Conservation (phyloP, 352 stramenopile genomes). For the Pythium vanterpoolii region DNA sequence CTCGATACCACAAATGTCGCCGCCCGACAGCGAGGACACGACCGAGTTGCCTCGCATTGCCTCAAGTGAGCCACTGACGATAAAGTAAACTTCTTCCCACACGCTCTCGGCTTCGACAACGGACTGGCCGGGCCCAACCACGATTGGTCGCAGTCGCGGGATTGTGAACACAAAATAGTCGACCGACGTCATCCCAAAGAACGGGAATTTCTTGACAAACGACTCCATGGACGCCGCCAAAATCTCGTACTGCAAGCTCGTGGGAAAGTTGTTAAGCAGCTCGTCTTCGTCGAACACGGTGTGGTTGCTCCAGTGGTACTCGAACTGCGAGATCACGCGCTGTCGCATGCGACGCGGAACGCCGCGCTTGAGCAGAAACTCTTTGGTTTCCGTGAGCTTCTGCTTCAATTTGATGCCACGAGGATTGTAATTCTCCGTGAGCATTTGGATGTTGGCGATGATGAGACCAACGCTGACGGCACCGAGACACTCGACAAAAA, state of each 20-base stretch:
- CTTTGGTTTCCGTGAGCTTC: constrained; percentile 76
- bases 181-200: constrained; percentile 70
- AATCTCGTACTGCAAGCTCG: constrained; percentile 77
- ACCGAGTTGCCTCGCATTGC: constrained; percentile 56
- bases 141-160: constrained; percentile 55
- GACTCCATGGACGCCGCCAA: constrained; percentile 70
- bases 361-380: constrained; percentile 67
- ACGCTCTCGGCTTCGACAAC: constrained; percentile 77
- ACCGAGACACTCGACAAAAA: constrained; percentile 79
- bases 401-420: constrained; percentile 65
- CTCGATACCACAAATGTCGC: constrained; percentile 78
- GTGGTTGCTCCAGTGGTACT: constrained; percentile 73
- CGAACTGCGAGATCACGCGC: constrained; percentile 73
- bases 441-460: constrained; percentile 91
- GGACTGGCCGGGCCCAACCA: constrained; percentile 50
- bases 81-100: constrained; percentile 81
- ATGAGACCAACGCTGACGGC: constrained; percentile 90
- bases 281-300: constrained; percentile 74
- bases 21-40: constrained; percentile 48
- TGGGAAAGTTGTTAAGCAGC: constrained; percentile 61
- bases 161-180: constrained; percentile 76
- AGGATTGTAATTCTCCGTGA: constrained; percentile 91
- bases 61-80: constrained; percentile 54
- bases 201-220: constrained; percentile 74
- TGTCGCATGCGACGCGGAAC: constrained; percentile 65